phyloP scores from a whole-genome alignment of 345 rosid genomes.

The Salix arbutifolia region DNA sequence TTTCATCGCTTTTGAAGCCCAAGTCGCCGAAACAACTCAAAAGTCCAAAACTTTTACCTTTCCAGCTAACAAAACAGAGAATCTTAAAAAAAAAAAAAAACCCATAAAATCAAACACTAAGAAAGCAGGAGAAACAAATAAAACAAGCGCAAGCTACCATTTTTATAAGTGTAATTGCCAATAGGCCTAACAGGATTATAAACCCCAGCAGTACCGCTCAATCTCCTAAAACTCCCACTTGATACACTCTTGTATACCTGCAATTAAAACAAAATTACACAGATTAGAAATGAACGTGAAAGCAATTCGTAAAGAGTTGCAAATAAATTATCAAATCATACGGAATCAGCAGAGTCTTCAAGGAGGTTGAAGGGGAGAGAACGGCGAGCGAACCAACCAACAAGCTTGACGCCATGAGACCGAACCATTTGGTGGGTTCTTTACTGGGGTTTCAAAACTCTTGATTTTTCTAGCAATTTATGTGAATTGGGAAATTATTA shows the following conservation, averaged over 20 bases:
- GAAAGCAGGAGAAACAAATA: not conserved
- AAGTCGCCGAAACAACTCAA: not conserved
- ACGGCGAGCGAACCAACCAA: slow-evolving; percentile 48
- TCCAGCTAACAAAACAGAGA: not conserved
- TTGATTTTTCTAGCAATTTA: not conserved
- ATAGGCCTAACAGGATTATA: slow-evolving; percentile 21
- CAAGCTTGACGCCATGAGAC: slow-evolving; percentile 55
- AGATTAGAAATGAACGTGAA: not conserved
- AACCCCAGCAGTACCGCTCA: slow-evolving; percentile 24
- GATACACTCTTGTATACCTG: slow-evolving; percentile 39
- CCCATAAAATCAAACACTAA: not conserved
- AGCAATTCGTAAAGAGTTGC: not conserved
- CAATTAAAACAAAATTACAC: slow-evolving; percentile 1
- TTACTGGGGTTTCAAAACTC: not conserved
- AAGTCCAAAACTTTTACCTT: not conserved
- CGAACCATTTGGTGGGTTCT: slow-evolving; percentile 47
- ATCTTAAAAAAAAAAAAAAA: not conserved
- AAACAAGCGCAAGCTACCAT: slow-evolving; percentile 29
- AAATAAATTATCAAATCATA: slow-evolving; percentile 7
- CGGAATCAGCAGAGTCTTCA: slow-evolving; percentile 32
- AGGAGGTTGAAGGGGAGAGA: slow-evolving; percentile 32
- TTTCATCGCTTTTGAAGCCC: not conserved
- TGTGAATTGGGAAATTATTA: not conserved
- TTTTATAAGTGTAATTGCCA: slow-evolving; percentile 27
- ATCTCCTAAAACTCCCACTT: slow-evolving; percentile 44